phyloP scores from a whole-genome alignment of 805 yeast genomes.

The Starmerella sirachaensis region DNA sequence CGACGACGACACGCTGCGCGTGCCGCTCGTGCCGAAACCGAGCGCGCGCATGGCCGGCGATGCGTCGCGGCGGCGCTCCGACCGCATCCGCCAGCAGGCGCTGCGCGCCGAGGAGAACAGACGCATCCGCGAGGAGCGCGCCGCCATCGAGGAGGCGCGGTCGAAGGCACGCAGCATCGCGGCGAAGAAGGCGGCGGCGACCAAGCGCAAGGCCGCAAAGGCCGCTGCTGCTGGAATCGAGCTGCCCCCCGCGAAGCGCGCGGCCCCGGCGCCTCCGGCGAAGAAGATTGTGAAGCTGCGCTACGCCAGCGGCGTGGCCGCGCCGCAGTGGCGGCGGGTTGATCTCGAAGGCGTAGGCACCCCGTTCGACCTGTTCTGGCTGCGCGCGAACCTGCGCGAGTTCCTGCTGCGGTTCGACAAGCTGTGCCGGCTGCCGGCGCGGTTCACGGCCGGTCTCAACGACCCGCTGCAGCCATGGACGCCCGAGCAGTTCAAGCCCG shows the following conservation, averaged over 20 bases:
- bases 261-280: too few species aligned
- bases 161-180: slow-evolving; percentile 4
- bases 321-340: slow-evolving; percentile 25
- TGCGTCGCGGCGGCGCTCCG: slow-evolving; percentile 10
- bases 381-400: slow-evolving; percentile 29
- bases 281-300: slow-evolving; percentile 16
- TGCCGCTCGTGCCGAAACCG: too few species aligned
- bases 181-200: slow-evolving; percentile 1
- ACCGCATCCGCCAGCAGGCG: slow-evolving; percentile 15
- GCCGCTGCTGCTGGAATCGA: slow-evolving; percentile 2
- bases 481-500: slow-evolving; percentile 28
- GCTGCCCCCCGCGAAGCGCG: slow-evolving; percentile 5
- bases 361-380: slow-evolving; percentile 26
- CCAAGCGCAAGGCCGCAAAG: slow-evolving; percentile 6
- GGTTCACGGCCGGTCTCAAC: slow-evolving; percentile 27
- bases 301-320: slow-evolving; percentile 10
- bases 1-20: too few species aligned
- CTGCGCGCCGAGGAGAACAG: slow-evolving; percentile 16
- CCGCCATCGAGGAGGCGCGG: slow-evolving; percentile 1
- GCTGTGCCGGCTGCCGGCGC: slow-evolving; percentile 28
- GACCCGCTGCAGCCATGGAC: slow-evolving; percentile 31
- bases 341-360: slow-evolving; percentile 15
- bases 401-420: slow-evolving; percentile 31
- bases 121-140: slow-evolving; percentile 3
- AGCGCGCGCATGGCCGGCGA: not conserved